Evolutionary conservation across 176 grass and related monocot genomes (phyloP).

Genomic region (Elymus sibiricus): DNA sequence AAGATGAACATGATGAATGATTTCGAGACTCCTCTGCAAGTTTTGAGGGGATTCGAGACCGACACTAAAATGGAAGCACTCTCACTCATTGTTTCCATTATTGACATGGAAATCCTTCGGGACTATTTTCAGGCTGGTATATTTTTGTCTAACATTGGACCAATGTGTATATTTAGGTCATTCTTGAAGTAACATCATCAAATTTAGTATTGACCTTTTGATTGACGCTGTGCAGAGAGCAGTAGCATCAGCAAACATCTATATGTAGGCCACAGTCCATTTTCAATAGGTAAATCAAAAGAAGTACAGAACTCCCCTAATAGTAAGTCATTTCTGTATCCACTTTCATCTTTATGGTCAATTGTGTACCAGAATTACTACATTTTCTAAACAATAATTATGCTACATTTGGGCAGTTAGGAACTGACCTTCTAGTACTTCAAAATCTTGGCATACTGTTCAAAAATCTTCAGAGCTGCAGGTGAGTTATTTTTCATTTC

Average conservation of each 20-base stretch:
- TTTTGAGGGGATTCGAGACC: conserved; percentile 83
- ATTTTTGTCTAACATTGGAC: background rate
- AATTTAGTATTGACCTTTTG: background rate
- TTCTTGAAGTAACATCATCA: background rate
- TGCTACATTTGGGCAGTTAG: conserved; percentile 18
- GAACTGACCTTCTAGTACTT: conserved; percentile 52
- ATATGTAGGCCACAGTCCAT: conserved; percentile 54
- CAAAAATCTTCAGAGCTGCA: conserved; percentile 83
- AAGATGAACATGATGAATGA: conserved; percentile 87
- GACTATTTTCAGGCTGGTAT: background rate
- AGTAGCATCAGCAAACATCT: conserved; percentile 53
- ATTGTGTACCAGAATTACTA: background rate
- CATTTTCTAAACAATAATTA: background rate
- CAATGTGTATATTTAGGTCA: background rate
- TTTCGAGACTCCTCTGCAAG: conserved; percentile 78
- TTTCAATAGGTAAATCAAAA: conserved; percentile 78
- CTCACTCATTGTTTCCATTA: no score
- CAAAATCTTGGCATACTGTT: conserved; percentile 72
- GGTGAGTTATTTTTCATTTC: conserved; percentile 20
- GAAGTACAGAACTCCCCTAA: conserved; percentile 64
- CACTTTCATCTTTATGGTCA: background rate
- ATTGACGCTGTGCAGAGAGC: conserved; percentile 45
- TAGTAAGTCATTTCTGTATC: conserved; percentile 39
- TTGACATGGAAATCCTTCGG: background rate
- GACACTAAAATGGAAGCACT: conserved; percentile 70